These are phyloP conservation scores for Alternaria infectoria DNA, from an alignment of 2,329 filamentous ascomycete genomes.

Conservation along the genomic window DNA sequence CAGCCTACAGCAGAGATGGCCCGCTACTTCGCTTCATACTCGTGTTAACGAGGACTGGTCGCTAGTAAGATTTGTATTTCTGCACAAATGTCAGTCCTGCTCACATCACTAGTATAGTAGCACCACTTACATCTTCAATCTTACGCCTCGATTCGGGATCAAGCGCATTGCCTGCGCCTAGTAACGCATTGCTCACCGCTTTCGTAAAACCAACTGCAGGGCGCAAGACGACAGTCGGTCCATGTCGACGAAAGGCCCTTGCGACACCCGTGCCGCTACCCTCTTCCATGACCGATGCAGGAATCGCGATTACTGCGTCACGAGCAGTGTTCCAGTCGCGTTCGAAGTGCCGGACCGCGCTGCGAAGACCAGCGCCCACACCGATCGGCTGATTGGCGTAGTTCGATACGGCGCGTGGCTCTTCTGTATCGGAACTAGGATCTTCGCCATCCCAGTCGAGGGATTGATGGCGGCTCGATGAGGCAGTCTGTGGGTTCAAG, in stretches of 20 bases:
- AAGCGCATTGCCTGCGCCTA: slow-evolving; percentile 90
- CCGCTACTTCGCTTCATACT: background rate
- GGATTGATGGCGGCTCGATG: slow-evolving; percentile 23
- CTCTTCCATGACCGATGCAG: slow-evolving; percentile 88
- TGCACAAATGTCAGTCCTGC: background rate
- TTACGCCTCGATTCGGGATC: slow-evolving; percentile 82
- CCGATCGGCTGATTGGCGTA: slow-evolving; percentile 95
- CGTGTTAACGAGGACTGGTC: background rate
- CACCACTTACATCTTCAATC: slow-evolving; percentile 81
- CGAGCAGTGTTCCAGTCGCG: slow-evolving; percentile 85
- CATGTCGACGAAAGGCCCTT: slow-evolving; percentile 76
- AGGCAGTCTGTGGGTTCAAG: slow-evolving; percentile 55
- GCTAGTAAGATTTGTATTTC: slow-evolving; percentile 17
- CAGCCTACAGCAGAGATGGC: background rate
- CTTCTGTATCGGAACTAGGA: slow-evolving; percentile 69
- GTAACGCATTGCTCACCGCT: slow-evolving; percentile 83
- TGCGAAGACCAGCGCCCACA: slow-evolving; percentile 82
- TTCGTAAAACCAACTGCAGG: slow-evolving; percentile 91
- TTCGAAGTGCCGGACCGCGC: slow-evolving; percentile 81
- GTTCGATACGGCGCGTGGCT: slow-evolving; percentile 80
- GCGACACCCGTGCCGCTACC: slow-evolving; percentile 81
- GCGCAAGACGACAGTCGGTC: slow-evolving; percentile 90
- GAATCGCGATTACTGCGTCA: slow-evolving; percentile 94
- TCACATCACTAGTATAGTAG: background rate
- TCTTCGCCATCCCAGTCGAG: slow-evolving; percentile 60